Evolutionary conservation across 1,284 basidiomycete genomes (phyloP), one percentile per base, ranked within the genome.

Genomic region (Ustilago xerochloae): DNA sequence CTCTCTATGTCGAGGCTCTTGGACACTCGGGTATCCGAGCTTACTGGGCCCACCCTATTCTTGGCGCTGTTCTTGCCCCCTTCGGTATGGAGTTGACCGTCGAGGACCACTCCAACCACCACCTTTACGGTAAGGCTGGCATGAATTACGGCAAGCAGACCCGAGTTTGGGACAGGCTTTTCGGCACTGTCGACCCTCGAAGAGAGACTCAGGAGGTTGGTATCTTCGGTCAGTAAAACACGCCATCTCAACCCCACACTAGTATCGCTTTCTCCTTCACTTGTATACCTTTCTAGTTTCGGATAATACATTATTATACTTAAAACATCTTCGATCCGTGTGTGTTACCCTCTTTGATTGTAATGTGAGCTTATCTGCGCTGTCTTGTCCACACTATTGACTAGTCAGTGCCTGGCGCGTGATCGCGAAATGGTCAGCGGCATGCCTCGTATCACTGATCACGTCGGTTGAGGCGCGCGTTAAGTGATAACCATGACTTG

Each of bases 51-150:
- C 48, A 75, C 52, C 67, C 67, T 3, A 18, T 75, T 18, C 63
- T 75, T 2, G 60, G 63, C 8, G 13, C 16, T 1, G 53, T 75
- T n/a, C 67, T 84, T 9, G 55, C 62, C 13, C 67, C 68, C 6
- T 68, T 83, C 28, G 77, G 67, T 8, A 66, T 79, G 70, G 84
- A 83, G 28, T 57, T 85, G 20, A 67, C 72, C 13, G 58, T 82
- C 4, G 84, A 85, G 51, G 84, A 85, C 52, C 83, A 85, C 61
- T 80, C 81, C 45, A 65, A 84, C 36, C 84, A 85, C 58, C 84
- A 85, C 57, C 65, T 83, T 10, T 72, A 72, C 38, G 84, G 84
- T 4, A 79, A 66, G 45, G 66, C 58, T 24, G 72, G 67, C 10
- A 68, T 68, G 59, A 81, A 81, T 63, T 84, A 81, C 62, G 84